Base-by-base conservation (phyloP, 306 rosid species). In the Argentina anserina region DNA sequence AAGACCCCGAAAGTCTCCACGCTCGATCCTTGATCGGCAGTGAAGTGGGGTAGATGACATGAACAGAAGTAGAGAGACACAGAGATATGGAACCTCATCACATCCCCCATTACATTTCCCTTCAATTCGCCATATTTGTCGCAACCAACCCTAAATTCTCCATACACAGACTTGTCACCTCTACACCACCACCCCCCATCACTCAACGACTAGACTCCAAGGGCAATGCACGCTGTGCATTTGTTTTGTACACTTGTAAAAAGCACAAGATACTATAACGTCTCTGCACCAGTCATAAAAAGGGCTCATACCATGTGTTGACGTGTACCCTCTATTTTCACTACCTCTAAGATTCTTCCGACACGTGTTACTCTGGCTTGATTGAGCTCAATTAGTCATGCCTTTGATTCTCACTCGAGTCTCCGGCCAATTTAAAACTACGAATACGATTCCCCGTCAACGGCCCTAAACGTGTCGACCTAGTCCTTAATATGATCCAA, bases 281-380 rank as follows among this genome's bases (percentile, higher is more conserved):
- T 6, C 37, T 20, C 39, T 59, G 31, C 18, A 25, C 1, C 8
- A 14, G 74, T 52, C 36, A 70, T 52, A 36, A 3, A 37, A 69
- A 65, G 52, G 34, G 45, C 76, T 64, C 70, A 67, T 55, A 10
- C 39, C 47, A 62, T 67, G 70, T 71, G n/a, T 81, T 67, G 72
- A 79, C 81, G 67, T 77, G 65, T 49, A 61, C 84, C 20, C 15
- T 78, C 78, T 78, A 33, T 65, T 40, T 46, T 7, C 34, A 17
- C 25, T 37, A 40, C 43, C 75, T 68, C 36, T 8, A 66, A 58
- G 81, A 74, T 76, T 81, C 82, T 65, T 6, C 53, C 1, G 55
- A 70, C 79, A 49, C 81, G 64, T 77, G 74, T 81, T 55, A 25
- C 68, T 17, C 29, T 9, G n/a, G 42, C 28, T 26, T 26, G 25